Base-by-base conservation (phyloP, 306 rosid genomes). In the Quercus ilex region DNA sequence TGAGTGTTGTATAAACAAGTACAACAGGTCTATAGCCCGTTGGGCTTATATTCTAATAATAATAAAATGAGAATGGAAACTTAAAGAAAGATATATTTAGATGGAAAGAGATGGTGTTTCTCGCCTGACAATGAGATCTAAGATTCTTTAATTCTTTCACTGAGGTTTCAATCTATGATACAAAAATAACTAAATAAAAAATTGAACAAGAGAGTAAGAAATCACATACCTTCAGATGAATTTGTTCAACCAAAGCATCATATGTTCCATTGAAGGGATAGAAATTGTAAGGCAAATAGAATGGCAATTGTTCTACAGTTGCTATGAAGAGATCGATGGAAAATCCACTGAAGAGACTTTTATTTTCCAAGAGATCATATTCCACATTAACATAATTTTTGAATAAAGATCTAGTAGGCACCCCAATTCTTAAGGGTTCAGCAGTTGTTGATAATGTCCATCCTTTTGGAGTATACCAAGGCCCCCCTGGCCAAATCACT, bases 401-500 rank as follows among this genome's bases (percentile, higher is more conserved):
- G 20, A 73, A 75, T 14, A n/a, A 33, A 13, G 70, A 6, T 21
- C 64, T 59, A 5, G 21, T n/a, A 33, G 71, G 71, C 69, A 80
- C 69, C 9, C 68, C 83, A 38, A 74, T 38, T 38, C 46, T 26
- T 46, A 49, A 49, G 53, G 53, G 71, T 20, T 60, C 43, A 73
- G 63, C 28, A 6, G 21, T 56, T 23, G 19, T 60, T 11, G 64
- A n/a, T 18, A 53, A 20, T 23, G 49, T 69, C 78, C 83, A 73
- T 63, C 78, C 78, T 62, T 43, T 33, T 21, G 78, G 83, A 19
- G 28, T 31, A 14, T 52, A 10, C 43, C 20, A 15, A 26, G 78
- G 73, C 6, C 74, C 25, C 4, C 83, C 74, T n/a, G 83, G 74
- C 84, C 84, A 75, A 38, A 41, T 25, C 14, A 81, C 76, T 64